These are phyloP conservation scores for Phaffia rhodozyma DNA, from an alignment of 1,284 basidiomycete genomes.

Conservation along the genomic window DNA sequence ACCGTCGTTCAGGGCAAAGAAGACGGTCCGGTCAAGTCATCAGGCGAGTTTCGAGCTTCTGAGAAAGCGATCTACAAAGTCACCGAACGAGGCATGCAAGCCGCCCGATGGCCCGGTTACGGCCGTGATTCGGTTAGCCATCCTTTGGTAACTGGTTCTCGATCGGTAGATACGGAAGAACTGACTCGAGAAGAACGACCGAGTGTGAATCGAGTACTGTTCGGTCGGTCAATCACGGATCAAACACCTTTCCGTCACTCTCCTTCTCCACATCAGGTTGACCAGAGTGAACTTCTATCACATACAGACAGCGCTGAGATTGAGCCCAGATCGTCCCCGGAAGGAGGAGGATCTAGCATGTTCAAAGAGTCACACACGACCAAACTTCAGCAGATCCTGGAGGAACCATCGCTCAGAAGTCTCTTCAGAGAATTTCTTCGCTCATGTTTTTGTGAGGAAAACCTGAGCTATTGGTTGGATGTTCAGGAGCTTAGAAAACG, in stretches of 20 bases:
- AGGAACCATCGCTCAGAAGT: constrained; percentile 76
- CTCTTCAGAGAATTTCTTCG: constrained; percentile 91
- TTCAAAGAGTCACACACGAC: constrained; percentile 80
- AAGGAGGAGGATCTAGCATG: constrained; percentile 24
- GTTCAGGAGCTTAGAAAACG: constrained; percentile 93
- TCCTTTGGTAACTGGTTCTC: neutral
- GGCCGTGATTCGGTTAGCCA: neutral
- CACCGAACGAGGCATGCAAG: constrained; percentile 74
- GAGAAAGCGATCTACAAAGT: constrained; percentile 88
- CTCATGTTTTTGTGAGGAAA: constrained; percentile 95
- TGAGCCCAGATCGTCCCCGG: constrained; percentile 28
- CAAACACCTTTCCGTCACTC: neutral
- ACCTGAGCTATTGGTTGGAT: constrained; percentile 85
- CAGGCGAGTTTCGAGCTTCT: constrained; percentile 85
- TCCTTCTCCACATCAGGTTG: neutral
- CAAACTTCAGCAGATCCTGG: constrained; percentile 79
- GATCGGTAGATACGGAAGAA: neutral
- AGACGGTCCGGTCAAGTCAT: constrained; percentile 29
- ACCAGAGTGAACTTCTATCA: constrained; percentile 48
- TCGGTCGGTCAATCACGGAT: too few species aligned
- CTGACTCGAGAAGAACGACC: too few species aligned
- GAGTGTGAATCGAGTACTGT: too few species aligned
- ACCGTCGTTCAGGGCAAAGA: constrained; percentile 67
- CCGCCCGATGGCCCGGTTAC: constrained; percentile 63
- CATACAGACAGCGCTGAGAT: constrained; percentile 41